These are phyloP conservation scores for Boletus subcaerulescens DNA, from an alignment of 768 basidiomycete genomes.

Conservation along the genomic window DNA sequence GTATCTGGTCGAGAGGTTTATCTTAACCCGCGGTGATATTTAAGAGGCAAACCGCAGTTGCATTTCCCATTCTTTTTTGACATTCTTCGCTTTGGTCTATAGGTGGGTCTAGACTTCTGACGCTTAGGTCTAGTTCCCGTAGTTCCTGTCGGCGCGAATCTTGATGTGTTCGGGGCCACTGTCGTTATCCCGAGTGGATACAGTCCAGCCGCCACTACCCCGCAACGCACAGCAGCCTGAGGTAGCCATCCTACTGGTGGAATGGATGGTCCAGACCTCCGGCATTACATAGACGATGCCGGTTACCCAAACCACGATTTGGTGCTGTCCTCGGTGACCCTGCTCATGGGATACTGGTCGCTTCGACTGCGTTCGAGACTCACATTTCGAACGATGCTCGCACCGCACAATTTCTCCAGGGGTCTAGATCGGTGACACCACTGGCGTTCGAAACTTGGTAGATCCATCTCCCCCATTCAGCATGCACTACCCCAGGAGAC, in stretches of 20 bases:
- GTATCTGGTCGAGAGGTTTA: no score
- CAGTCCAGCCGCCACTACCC: neutral
- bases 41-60: neutral
- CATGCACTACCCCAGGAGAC: neutral
- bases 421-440: conserved; percentile 10
- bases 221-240: conserved; percentile 6
- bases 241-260: neutral
- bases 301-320: neutral
- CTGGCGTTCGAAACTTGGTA: neutral
- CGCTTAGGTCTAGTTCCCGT: neutral
- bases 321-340: neutral
- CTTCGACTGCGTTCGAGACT: conserved; percentile 1
- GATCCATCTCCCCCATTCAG: neutral
- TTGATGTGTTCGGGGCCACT: conserved; percentile 7
- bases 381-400: neutral
- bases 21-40: neutral
- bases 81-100: neutral
- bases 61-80: neutral
- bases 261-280: conserved; percentile 11
- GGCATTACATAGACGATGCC: neutral
- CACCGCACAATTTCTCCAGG: neutral
- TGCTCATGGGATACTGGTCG: neutral
- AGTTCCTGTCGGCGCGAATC: neutral
- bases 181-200: neutral
- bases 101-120: conserved; percentile 10